A percentile compares a stretch with the other conserved stretches of the same genome.
Evolutionary conservation across 305 asterid species (phyloP).

Genomic region (Fraxinus dipetala): DNA sequence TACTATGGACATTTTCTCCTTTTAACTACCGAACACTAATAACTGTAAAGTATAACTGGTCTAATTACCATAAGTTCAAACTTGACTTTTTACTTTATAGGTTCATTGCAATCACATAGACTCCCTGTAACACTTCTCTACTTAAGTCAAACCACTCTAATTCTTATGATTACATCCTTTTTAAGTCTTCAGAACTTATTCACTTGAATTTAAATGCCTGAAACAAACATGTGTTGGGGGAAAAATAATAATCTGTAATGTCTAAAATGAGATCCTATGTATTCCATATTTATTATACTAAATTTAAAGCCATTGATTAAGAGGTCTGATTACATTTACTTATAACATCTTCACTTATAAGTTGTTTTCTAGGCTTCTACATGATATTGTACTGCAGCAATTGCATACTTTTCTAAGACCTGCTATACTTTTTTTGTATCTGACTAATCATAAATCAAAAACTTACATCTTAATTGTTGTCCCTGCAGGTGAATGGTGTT

Average conservation of each 20-base stretch:
- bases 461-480: constrained; percentile 23
- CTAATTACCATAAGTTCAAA: background rate
- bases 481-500: constrained; percentile 91
- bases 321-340: constrained; percentile 17
- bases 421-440: background rate
- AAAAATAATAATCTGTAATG: background rate
- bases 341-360: constrained; percentile 8
- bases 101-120: background rate
- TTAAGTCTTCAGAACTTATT: background rate
- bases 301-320: constrained; percentile 14
- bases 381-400: background rate
- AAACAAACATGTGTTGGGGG: background rate
- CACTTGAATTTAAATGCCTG: background rate
- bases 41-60: background rate
- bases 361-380: background rate
- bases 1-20: background rate
- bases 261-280: background rate
- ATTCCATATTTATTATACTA: background rate
- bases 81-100: background rate
- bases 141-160: background rate
- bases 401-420: background rate
- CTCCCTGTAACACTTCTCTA: background rate
- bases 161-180: background rate
- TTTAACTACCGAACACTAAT: background rate
- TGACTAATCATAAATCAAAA: background rate